phyloP scores from a whole-genome alignment of 2,329 filamentous ascomycete genomes.

The Aspergillaceae sp. region DNA sequence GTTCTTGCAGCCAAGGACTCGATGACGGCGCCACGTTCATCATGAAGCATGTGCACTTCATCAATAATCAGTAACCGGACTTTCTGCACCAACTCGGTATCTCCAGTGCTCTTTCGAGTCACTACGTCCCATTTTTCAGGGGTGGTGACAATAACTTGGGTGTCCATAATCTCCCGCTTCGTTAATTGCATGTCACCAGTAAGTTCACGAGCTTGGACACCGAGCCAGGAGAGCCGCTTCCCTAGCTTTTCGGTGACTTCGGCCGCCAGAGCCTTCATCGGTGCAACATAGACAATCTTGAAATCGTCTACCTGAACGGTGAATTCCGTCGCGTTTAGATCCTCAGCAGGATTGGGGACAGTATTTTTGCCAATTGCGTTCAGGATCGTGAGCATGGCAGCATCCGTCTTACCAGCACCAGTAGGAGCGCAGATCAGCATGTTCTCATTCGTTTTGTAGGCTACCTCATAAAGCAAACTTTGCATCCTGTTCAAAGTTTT shows the following conservation, averaged over 20 bases:
- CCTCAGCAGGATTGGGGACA: constrained; percentile 67
- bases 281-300: constrained; percentile 97
- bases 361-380: constrained; percentile 84
- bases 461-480: constrained; percentile 88
- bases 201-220: constrained; percentile 82
- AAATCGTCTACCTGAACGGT: constrained; percentile 78
- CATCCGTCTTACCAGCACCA: constrained; percentile 97
- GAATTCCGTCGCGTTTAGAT: constrained; percentile 66
- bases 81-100: constrained; percentile 96
- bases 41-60: constrained; percentile 98
- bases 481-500: constrained; percentile 95
- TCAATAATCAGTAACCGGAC: constrained; percentile 94
- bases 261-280: constrained; percentile 96
- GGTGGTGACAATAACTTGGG: constrained; percentile 96
- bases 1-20: constrained; percentile 94
- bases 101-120: constrained; percentile 90
- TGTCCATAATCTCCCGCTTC: constrained; percentile 89
- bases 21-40: constrained; percentile 89
- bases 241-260: constrained; percentile 93
- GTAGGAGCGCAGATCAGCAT: constrained; percentile 98
- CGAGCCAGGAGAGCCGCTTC: constrained; percentile 86
- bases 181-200: constrained; percentile 99
- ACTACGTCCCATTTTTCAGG: constrained; percentile 99
- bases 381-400: constrained; percentile 90
- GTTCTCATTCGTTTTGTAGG: constrained; percentile 92